Conservation (phyloP, 2,329 filamentous ascomycete genomes). For the Fusarium longipes region DNA sequence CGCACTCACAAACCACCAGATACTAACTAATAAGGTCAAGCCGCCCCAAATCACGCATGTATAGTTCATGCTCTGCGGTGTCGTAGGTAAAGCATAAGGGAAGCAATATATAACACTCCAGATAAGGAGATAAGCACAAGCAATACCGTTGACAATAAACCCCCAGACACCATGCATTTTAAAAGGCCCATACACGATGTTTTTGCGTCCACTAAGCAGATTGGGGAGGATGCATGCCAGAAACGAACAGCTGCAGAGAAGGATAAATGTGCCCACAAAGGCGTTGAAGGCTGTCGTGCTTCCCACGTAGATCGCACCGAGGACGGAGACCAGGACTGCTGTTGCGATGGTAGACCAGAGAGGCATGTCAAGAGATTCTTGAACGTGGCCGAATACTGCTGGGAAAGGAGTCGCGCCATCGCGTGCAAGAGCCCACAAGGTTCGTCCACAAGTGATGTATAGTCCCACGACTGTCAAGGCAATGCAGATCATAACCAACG, state of each 20-base stretch:
- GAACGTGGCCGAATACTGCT: slow-evolving; percentile 45
- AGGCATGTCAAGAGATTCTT: slow-evolving; percentile 50
- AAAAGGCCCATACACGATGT: slow-evolving; percentile 65
- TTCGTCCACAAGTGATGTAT: slow-evolving; percentile 55
- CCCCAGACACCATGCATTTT: slow-evolving; percentile 61
- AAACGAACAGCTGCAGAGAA: slow-evolving; percentile 58
- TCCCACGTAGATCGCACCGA: slow-evolving; percentile 75
- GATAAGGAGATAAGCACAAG: slow-evolving; percentile 67
- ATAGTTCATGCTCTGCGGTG: slow-evolving; percentile 65
- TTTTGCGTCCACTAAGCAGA: slow-evolving; percentile 56
- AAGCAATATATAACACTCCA: slow-evolving; percentile 75
- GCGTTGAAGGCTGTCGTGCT: slow-evolving; percentile 74
- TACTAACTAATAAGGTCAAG: slow-evolving; percentile 52
- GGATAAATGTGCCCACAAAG: slow-evolving; percentile 65
- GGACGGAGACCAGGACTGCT: slow-evolving; percentile 58
- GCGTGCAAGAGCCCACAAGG: slow-evolving; percentile 55
- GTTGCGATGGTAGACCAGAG: slow-evolving; percentile 62
- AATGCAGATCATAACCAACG: slow-evolving; percentile 55
- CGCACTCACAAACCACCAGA: slow-evolving; percentile 57
- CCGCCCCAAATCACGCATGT: slow-evolving; percentile 58
- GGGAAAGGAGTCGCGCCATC: slow-evolving; percentile 54
- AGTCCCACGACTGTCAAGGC: slow-evolving; percentile 51
- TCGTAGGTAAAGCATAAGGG: slow-evolving; percentile 59
- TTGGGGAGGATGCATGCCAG: slow-evolving; percentile 71
- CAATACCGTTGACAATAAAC: slow-evolving; percentile 62